Conservation (phyloP, 331 rosid species). For the Malus hybrid region DNA sequence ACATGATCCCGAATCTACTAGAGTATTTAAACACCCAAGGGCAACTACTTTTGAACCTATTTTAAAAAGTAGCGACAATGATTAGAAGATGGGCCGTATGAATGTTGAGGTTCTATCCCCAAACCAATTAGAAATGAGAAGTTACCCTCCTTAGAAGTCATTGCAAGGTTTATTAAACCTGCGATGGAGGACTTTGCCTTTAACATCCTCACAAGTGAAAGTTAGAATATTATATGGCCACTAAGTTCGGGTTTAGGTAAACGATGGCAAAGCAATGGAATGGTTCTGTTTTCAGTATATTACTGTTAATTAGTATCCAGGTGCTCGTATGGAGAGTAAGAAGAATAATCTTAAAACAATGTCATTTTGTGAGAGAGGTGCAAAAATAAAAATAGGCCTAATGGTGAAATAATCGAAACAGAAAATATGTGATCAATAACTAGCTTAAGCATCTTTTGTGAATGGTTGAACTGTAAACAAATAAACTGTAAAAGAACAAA, state of each 20-base stretch:
- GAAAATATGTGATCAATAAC: neutral
- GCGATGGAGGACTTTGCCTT: too few relatives aligned
- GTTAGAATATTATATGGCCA: neutral
- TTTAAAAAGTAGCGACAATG: too few relatives aligned
- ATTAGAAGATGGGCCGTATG: too few relatives aligned
- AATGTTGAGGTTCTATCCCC: too few relatives aligned
- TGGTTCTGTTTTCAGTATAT: constrained; percentile 37
- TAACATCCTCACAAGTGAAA: neutral
- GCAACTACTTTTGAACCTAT: too few relatives aligned
- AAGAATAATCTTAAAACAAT: neutral
- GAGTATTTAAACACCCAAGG: too few relatives aligned
- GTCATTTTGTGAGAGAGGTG: neutral
- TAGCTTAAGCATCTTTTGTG: neutral
- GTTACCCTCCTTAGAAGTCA: too few relatives aligned
- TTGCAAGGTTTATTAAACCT: too few relatives aligned
- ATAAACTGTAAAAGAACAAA: neutral
- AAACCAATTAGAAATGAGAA: too few relatives aligned
- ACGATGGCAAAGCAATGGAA: constrained; percentile 24
- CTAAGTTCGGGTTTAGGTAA: neutral
- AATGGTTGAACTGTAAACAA: neutral
- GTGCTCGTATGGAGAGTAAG: neutral
- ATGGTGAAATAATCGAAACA: neutral
- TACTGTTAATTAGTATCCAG: constrained; percentile 14
- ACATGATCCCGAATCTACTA: too few relatives aligned
- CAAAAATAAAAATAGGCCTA: too few relatives aligned